Evolutionary conservation across 2,329 filamentous ascomycete genomes (phyloP).

Genomic region (Colletotrichum filicis): DNA sequence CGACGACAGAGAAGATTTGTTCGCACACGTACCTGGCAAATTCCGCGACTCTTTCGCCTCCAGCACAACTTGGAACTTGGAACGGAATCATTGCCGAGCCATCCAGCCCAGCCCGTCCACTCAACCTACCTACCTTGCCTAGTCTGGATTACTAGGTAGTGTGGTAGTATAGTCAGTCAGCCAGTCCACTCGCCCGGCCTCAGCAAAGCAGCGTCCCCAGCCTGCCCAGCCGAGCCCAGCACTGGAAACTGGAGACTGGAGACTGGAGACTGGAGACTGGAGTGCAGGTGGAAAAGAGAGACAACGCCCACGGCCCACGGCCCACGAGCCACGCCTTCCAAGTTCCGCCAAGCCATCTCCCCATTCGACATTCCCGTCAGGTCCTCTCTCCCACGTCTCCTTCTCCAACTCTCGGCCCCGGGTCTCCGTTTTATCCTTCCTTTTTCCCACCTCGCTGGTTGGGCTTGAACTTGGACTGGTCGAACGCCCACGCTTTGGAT

Average conservation of each 20-base stretch:
- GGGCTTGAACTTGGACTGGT: background rate
- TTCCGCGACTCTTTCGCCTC: background rate
- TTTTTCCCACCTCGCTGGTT: constrained; percentile 16
- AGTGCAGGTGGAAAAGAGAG: background rate
- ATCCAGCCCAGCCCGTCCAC: constrained; percentile 1
- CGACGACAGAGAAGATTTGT: too few species aligned
- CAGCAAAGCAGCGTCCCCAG: background rate
- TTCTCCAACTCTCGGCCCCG: constrained; percentile 21
- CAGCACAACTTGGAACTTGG: constrained; percentile 2
- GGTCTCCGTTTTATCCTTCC: constrained; percentile 14
- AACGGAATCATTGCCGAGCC: constrained; percentile 33
- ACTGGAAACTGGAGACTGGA: background rate
- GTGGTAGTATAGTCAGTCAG: too few species aligned
- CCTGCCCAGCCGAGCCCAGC: background rate
- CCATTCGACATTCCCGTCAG: constrained; percentile 16
- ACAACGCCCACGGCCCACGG: constrained; percentile 11
- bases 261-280: background rate
- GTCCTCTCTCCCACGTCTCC: constrained; percentile 2
- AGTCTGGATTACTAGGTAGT: too few species aligned
- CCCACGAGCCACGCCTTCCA: constrained; percentile 5
- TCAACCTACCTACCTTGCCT: too few species aligned
- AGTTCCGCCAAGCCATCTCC: background rate
- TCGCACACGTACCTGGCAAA: background rate
- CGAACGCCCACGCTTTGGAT: background rate
- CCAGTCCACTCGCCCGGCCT: too few species aligned